phyloP scores from a whole-genome alignment of 441 rosid species.

The Macaranga tanarius region DNA sequence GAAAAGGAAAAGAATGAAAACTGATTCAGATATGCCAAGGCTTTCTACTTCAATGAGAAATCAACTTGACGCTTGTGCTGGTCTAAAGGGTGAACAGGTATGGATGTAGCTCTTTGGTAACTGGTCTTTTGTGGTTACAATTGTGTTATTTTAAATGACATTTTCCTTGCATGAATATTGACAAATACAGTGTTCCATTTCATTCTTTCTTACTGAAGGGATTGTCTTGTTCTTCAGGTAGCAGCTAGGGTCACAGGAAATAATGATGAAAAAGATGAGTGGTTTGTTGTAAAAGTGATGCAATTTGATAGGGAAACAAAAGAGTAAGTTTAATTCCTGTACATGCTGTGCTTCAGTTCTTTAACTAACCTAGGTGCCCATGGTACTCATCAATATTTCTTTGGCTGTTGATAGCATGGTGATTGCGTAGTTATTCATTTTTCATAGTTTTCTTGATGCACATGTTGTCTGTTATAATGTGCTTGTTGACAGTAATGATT shows the following conservation, averaged over 20 bases:
- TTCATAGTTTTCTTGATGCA: constrained; percentile 9
- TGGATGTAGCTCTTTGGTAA: constrained; percentile 19
- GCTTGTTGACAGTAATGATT: not conserved
- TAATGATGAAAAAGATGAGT: constrained; percentile 84
- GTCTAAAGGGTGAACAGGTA: constrained; percentile 91
- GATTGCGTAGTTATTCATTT: constrained; percentile 5
- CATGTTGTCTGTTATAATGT: not conserved
- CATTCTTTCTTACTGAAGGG: constrained; percentile 16
- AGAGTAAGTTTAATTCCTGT: constrained; percentile 61
- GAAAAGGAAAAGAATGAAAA: constrained; percentile 81
- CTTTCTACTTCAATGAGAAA: constrained; percentile 61
- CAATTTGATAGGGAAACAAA: constrained; percentile 87
- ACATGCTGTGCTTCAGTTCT: constrained; percentile 8
- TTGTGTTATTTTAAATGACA: not conserved
- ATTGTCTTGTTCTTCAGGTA: constrained; percentile 50
- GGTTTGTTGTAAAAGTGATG: constrained; percentile 93
- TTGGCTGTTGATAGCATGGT: not conserved
- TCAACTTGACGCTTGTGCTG: constrained; percentile 70
- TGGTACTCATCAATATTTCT: not conserved
- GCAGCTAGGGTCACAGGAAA: constrained; percentile 86
- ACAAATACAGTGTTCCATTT: constrained; percentile 6
- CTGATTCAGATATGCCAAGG: constrained; percentile 68
- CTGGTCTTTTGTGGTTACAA: constrained; percentile 3
- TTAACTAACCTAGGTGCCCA: not conserved
- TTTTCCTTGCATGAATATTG: not conserved